Conservation (phyloP, 495 filamentous ascomycete genomes). For the Sphaerosporella brunnea region DNA sequence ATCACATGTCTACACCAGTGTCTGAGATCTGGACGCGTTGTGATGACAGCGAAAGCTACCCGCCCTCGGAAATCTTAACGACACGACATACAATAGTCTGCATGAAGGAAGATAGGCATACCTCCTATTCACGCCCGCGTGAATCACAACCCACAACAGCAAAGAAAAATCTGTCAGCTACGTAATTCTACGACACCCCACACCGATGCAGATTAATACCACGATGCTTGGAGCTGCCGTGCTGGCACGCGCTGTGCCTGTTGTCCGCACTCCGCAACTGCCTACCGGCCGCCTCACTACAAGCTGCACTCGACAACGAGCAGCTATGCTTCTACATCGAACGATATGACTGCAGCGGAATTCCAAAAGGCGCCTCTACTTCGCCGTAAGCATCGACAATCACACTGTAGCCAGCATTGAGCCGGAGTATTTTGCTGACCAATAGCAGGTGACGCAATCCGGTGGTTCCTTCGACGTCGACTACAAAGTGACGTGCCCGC, state of each 20-base stretch:
- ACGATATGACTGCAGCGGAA: constrained; percentile 62
- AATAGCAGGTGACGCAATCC: constrained; percentile 88
- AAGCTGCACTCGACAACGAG: constrained; percentile 78
- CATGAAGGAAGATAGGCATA: no score
- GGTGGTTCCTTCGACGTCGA: constrained; percentile 93
- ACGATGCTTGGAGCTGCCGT: constrained; percentile 33
- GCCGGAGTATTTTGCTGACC: no score
- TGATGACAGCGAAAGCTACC: no score
- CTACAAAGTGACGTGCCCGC: constrained; percentile 71
- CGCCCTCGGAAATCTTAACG: no score
- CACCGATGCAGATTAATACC: constrained; percentile 19
- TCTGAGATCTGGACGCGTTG: no score
- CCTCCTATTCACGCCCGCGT: not conserved
- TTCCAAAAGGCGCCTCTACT: constrained; percentile 81
- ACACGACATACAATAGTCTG: no score
- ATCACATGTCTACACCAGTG: no score
- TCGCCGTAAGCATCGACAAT: constrained; percentile 59
- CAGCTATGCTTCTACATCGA: constrained; percentile 85
- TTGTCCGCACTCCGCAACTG: constrained; percentile 41
- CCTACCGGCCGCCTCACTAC: constrained; percentile 89
- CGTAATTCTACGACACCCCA: no score
- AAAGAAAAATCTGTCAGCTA: no score
- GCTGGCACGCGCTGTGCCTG: constrained; percentile 41
- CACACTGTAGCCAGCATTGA: no score
- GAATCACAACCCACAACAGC: not conserved